These are phyloP conservation scores for Paramecium octaurelia DNA, from an alignment of 73 alveolate genomes.

Conservation along the genomic window DNA sequence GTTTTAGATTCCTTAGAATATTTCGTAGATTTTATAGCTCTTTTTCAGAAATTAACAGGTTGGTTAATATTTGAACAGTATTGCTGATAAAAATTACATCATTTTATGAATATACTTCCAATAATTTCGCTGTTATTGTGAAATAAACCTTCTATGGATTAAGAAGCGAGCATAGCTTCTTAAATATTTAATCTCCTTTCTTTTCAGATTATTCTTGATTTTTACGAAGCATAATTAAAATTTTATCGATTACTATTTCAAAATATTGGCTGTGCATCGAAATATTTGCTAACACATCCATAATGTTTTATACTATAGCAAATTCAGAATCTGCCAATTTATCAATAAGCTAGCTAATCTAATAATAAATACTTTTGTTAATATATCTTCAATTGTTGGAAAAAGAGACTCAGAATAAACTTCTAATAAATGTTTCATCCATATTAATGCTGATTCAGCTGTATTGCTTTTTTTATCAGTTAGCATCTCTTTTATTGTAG, in stretches of 20 bases:
- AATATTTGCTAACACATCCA: slow-evolving; percentile 57
- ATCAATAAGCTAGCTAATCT: slow-evolving; percentile 19
- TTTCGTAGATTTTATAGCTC: slow-evolving; percentile 49
- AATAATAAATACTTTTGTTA: background rate
- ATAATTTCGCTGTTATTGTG: slow-evolving; percentile 58
- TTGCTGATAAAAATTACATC: slow-evolving; percentile 12
- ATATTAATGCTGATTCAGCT: slow-evolving; percentile 59
- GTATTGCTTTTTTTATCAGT: slow-evolving; percentile 51
- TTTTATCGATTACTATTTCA: slow-evolving; percentile 49
- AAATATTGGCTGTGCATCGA: slow-evolving; percentile 50
- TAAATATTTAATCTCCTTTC: slow-evolving; percentile 43
- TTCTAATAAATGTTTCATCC: slow-evolving; percentile 61
- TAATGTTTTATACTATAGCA: slow-evolving; percentile 34
- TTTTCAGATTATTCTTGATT: slow-evolving; percentile 36
- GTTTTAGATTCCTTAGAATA: slow-evolving; percentile 22
- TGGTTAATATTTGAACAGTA: background rate
- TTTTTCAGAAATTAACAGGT: background rate
- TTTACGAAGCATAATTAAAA: slow-evolving; percentile 29
- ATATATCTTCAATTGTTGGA: slow-evolving; percentile 42
- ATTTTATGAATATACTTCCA: slow-evolving; percentile 18
- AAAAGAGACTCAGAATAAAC: slow-evolving; percentile 25
- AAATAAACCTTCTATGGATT: slow-evolving; percentile 51
- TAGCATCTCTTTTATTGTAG: slow-evolving; percentile 51
- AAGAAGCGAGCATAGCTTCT: slow-evolving; percentile 22
- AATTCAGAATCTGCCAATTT: slow-evolving; percentile 55